Base-by-base conservation (phyloP, 495 filamentous ascomycete genomes). In the Oidiodendron maius region DNA sequence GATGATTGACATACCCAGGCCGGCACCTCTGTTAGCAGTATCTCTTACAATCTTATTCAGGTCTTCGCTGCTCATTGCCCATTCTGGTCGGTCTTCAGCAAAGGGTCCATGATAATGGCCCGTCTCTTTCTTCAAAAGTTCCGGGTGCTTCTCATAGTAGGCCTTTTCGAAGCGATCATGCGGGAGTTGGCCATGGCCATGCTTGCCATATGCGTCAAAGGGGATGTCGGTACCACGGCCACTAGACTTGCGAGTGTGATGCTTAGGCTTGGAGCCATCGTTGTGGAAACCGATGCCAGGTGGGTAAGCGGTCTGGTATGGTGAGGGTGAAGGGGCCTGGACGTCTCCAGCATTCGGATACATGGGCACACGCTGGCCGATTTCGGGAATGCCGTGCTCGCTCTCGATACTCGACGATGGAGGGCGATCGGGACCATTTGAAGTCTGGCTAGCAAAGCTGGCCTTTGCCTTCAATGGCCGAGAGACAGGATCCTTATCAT, bases 271-370 rank as follows among this genome's bases (percentile, higher is more conserved):
- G 3, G 58, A 52, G 23, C 65, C 69, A 54, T 76, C 74, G 57
- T 78, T 83, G 51, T 70, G 65, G 57, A 71, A 75, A 38, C 80
- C 78, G 53, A 76, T 59, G 17, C 81, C 82, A 23, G 73, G 67
- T 16, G 75, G 64, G 26, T 71, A 71, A 15, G 66, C 65, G 30
- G 77, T 65, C 3, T 75, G 69, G 25, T 71, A 66, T n/a, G 82
- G 87, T 13, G 84, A 79, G 3, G 91, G 89, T 0, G 94, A 91
- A 0, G 93, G 93, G 11, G 93, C 93, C 67, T 99, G 93, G 9
- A 99, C 94, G 65, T 97, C 93, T 36, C 93, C 93, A 32, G 90
- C 91, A 67, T 94, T 81, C 28, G 83, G 83, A 59, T 91, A 84
- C 89, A 99, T 95, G 26, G 93, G 94, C 17, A 97, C 91, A 57